phyloP scores from a whole-genome alignment of 2,329 filamentous ascomycete species.

The Fonsecaea multimorphosa region DNA sequence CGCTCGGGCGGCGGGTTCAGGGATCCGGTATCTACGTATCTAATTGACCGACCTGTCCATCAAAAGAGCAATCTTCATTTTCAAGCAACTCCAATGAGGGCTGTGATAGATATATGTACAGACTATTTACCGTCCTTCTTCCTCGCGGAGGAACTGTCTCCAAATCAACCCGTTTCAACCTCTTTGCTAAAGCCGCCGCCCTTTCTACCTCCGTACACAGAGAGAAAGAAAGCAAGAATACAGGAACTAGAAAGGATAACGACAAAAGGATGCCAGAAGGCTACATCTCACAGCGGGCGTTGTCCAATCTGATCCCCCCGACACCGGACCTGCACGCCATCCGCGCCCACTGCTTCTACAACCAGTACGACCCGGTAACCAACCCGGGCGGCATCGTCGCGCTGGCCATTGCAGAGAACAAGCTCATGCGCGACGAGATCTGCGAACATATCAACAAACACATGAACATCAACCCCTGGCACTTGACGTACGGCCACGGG shows the following conservation, averaged over 20 bases:
- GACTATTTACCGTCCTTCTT: background rate
- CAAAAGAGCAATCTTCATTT: too few relatives aligned
- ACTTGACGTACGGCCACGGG: conserved; percentile 49
- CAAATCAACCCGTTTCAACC: background rate
- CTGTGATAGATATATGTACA: background rate
- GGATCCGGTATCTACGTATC: background rate
- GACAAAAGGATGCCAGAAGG: background rate
- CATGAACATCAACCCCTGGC: conserved; percentile 29
- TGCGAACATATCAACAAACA: conserved; percentile 30
- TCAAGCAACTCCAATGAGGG: background rate
- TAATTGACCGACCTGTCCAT: background rate
- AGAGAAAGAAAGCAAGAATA: background rate
- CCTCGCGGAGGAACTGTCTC: background rate
- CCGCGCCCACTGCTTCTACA: conserved; percentile 33
- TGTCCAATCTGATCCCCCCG: conserved; percentile 21
- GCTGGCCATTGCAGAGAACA: conserved; percentile 36
- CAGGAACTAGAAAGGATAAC: background rate
- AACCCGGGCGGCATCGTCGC: conserved; percentile 34
- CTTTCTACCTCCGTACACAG: background rate
- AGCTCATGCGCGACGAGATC: conserved; percentile 35
- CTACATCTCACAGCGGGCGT: conserved; percentile 27
- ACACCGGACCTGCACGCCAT: conserved; percentile 27
- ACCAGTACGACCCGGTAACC: conserved; percentile 30
- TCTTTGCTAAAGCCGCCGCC: background rate
- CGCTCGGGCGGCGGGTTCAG: background rate